phyloP scores from a whole-genome alignment of 345 rosid species.

The Boechera divaricarpa region DNA sequence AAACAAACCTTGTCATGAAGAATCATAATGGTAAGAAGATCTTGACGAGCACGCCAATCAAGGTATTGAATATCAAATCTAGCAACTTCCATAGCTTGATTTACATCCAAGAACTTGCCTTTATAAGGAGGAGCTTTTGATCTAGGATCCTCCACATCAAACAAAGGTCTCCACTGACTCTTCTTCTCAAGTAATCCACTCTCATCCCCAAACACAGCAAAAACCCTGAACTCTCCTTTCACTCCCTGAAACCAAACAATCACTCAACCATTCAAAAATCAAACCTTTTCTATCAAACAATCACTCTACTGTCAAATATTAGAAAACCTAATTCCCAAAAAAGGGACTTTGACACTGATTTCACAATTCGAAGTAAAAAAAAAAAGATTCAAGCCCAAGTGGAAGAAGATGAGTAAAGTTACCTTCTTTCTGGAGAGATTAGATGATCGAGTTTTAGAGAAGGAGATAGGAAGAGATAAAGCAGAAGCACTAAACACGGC shows the following conservation, averaged over 20 bases:
- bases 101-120: slow-evolving; percentile 86
- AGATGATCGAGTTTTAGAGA: slow-evolving; percentile 56
- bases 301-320: no score
- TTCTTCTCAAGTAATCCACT: slow-evolving; percentile 71
- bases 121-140: slow-evolving; percentile 75
- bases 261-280: background rate
- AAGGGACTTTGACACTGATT: background rate
- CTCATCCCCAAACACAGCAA: slow-evolving; percentile 83
- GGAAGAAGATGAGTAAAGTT: slow-evolving; percentile 25
- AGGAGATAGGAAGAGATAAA: slow-evolving; percentile 73
- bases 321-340: background rate
- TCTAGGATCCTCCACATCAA: slow-evolving; percentile 96
- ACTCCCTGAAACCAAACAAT: slow-evolving; percentile 53
- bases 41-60: slow-evolving; percentile 99
- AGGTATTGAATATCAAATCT: slow-evolving; percentile 89
- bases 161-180: slow-evolving; percentile 73
- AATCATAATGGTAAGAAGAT: slow-evolving; percentile 87
- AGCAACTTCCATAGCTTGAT: slow-evolving; percentile 94
- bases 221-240: slow-evolving; percentile 70
- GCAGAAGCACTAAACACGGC: slow-evolving; percentile 72
- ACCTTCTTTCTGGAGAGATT: slow-evolving; percentile 67
- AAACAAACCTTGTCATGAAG: slow-evolving; percentile 88
- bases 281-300: background rate
- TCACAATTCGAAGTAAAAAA: background rate
- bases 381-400: background rate